Conservation (phyloP, 169 alveolate species). For the Cryptosporidium sp. region DNA sequence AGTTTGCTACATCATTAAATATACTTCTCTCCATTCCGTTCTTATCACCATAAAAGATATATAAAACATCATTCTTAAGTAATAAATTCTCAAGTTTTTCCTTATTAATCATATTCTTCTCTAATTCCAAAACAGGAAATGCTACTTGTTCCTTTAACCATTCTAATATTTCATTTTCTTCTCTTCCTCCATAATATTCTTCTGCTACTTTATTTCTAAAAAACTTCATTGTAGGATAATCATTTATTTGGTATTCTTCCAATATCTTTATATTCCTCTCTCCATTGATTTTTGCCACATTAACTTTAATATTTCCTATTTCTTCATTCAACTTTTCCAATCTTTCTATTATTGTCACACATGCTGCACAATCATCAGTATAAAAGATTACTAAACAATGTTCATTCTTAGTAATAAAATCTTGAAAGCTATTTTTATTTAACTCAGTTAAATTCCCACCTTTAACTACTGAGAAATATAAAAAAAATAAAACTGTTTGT, state of each 20-base stretch:
- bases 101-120: background rate
- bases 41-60: constrained; percentile 26
- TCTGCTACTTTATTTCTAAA: constrained; percentile 78
- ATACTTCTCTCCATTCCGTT: background rate
- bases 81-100: background rate
- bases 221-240: constrained; percentile 84
- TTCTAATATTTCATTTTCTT: constrained; percentile 77
- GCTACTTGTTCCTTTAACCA: constrained; percentile 76
- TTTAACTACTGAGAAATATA: background rate
- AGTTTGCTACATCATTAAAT: constrained; percentile 56
- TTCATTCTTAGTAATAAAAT: constrained; percentile 18
- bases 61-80: constrained; percentile 29
- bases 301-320: constrained; percentile 20
- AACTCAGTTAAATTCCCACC: constrained; percentile 10
- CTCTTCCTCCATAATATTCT: constrained; percentile 82
- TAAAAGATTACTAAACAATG: constrained; percentile 45
- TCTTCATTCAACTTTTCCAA: constrained; percentile 22
- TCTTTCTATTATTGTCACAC: constrained; percentile 52
- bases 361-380: constrained; percentile 62
- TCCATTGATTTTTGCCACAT: constrained; percentile 46
- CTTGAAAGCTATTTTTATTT: constrained; percentile 5
- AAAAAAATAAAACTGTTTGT: background rate
- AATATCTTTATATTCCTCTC: constrained; percentile 47
- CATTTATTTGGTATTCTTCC: constrained; percentile 78
- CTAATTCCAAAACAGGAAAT: constrained; percentile 29